phyloP scores from a whole-genome alignment of 176 grass and related monocot species.

The Avena sativa region DNA sequence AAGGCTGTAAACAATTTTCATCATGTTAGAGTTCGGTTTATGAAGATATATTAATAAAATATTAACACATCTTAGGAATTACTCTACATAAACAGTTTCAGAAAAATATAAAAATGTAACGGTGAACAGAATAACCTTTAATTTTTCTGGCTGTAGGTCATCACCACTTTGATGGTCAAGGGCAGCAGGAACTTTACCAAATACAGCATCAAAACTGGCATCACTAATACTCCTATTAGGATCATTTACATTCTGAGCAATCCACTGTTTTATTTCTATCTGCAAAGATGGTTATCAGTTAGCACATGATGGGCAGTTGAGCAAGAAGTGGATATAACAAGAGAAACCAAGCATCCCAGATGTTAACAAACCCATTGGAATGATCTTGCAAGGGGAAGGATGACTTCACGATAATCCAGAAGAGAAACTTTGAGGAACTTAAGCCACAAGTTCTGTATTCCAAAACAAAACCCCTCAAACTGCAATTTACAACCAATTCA shows the following conservation, averaged over 20 bases:
- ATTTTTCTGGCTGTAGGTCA: not conserved
- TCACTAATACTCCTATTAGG: not conserved
- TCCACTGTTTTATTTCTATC: not conserved
- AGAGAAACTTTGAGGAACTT: conserved; percentile 17
- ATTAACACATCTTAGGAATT: not conserved
- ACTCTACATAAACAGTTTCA: not conserved
- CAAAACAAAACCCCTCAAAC: not conserved
- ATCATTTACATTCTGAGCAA: not conserved
- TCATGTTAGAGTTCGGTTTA: not conserved
- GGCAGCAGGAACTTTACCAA: conserved; percentile 9
- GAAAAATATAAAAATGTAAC: not conserved
- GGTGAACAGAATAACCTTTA: not conserved
- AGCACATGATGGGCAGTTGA: not conserved
- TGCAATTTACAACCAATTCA: conserved; percentile 22
- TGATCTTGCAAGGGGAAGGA: conserved; percentile 32
- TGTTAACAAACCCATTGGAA: conserved; percentile 41
- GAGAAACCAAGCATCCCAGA: not conserved
- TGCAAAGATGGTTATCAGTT: conserved; percentile 26
- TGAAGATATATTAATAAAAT: not conserved
- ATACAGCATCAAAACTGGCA: conserved; percentile 23
- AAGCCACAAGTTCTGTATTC: not conserved
- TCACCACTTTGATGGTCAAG: not conserved
- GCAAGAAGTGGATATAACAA: conserved; percentile 19
- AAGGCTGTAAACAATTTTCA: not conserved
- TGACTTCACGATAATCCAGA: conserved; percentile 31